phyloP scores from a whole-genome alignment of 163 green algal genomes.

The Scenedesmus sp. region DNA sequence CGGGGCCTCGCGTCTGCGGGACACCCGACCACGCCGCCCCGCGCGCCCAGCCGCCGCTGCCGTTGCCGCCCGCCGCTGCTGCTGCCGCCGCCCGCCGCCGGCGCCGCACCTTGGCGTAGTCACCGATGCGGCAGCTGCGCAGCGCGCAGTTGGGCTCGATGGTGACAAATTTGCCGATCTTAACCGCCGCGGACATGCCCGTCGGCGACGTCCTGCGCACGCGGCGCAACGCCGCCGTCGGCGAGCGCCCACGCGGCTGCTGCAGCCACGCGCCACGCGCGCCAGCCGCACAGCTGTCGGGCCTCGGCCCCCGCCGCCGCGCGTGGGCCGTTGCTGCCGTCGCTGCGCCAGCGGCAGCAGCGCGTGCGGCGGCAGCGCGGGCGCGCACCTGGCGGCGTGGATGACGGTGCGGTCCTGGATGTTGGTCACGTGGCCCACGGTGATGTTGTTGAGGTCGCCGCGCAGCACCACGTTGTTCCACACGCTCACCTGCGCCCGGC shows the following conservation, averaged over 20 bases:
- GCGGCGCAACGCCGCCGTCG: too few species aligned
- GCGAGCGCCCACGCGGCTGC: too few species aligned
- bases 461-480: slow-evolving; percentile 95
- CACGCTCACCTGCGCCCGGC: slow-evolving; percentile 76
- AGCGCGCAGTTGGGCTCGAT: slow-evolving; percentile 89
- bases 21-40: too few species aligned
- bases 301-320: too few species aligned
- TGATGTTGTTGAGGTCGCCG: slow-evolving; percentile 95
- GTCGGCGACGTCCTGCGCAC: slow-evolving; percentile 87
- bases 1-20: too few species aligned
- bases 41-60: too few species aligned
- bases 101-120: slow-evolving; percentile 55
- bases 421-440: slow-evolving; percentile 79
- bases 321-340: too few species aligned
- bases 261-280: too few species aligned
- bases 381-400: slow-evolving; percentile 84
- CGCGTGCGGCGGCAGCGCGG: neutral
- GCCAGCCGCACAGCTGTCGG: too few species aligned
- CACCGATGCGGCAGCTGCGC: slow-evolving; percentile 83
- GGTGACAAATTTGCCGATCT: slow-evolving; percentile 91
- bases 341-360: too few species aligned
- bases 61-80: neutral
- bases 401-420: slow-evolving; percentile 90
- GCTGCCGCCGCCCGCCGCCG: neutral
- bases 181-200: slow-evolving; percentile 85